These are phyloP conservation scores for Hypoxylon sp. DNA, from an alignment of 2,329 filamentous ascomycete genomes.

Conservation along the genomic window DNA sequence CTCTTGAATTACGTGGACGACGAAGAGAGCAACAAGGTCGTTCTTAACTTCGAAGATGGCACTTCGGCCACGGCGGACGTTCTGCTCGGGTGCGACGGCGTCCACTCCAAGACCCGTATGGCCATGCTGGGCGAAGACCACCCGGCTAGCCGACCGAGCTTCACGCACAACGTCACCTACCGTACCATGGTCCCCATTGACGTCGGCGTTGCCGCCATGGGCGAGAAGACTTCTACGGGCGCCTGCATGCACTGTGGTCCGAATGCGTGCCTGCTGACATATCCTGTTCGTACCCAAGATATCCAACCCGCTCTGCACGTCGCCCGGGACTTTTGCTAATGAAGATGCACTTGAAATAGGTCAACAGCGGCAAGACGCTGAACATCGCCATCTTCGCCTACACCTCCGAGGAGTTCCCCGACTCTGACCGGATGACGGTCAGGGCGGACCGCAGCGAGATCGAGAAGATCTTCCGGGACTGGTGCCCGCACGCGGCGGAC, in stretches of 20 bases:
- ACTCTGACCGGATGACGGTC: conserved; percentile 35
- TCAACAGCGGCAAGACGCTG: conserved; percentile 57
- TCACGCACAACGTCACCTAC: conserved; percentile 64
- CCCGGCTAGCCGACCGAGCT: conserved; percentile 53
- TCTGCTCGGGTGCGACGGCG: conserved; percentile 67
- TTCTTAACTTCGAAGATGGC: conserved; percentile 40
- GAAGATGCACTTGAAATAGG: background rate
- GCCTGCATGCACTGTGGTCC: conserved; percentile 62
- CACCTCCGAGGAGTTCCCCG: conserved; percentile 6
- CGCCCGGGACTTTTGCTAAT: too few species aligned
- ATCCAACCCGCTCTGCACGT: too few species aligned
- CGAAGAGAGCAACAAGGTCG: conserved; percentile 5
- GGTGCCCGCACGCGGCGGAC: conserved; percentile 47
- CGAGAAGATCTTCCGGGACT: conserved; percentile 47
- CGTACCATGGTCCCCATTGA: conserved; percentile 65
- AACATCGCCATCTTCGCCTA: conserved; percentile 56
- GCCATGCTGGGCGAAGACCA: conserved; percentile 56
- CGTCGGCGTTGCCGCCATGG: conserved; percentile 55
- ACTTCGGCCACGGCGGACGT: conserved; percentile 33
- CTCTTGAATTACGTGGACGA: conserved; percentile 43
- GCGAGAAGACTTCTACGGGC: conserved; percentile 55
- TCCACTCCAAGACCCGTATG: conserved; percentile 61
- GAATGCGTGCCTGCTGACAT: conserved; percentile 63
- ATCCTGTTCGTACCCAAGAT: conserved; percentile 58
- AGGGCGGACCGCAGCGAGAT: conserved; percentile 49